A percentile compares a stretch with the other conserved stretches of the same genome.
Conservation (phyloP, 2,329 filamentous ascomycete species). For the Microcera coccophila region DNA sequence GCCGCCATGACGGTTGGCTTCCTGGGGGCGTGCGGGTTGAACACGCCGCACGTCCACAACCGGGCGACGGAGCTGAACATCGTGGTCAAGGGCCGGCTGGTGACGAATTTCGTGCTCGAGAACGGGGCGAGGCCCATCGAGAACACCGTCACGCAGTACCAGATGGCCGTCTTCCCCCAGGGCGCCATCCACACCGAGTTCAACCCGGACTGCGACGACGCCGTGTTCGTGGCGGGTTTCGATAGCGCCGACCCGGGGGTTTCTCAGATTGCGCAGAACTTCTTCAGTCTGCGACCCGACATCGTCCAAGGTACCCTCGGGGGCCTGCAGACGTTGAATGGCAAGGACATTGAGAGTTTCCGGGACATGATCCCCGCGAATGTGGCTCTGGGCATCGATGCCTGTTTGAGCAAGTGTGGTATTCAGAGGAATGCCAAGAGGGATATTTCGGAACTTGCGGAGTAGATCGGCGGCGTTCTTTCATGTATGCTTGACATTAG, state of each 20-base stretch:
- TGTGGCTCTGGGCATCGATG: conserved; percentile 49
- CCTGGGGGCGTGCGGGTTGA: conserved; percentile 48
- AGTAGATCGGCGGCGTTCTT: background rate
- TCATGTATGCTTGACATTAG: background rate
- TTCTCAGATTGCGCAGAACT: conserved; percentile 44
- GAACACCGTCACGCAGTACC: conserved; percentile 37
- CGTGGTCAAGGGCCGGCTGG: conserved; percentile 41
- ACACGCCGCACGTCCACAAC: conserved; percentile 47
- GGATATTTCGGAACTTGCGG: conserved; percentile 8
- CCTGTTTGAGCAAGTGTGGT: conserved; percentile 47
- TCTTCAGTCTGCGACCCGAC: conserved; percentile 41
- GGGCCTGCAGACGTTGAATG: conserved; percentile 34
- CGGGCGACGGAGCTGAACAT: conserved; percentile 47
- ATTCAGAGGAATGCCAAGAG: conserved; percentile 36
- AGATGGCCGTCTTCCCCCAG: conserved; percentile 48
- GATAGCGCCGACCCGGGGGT: conserved; percentile 44
- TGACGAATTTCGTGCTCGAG: conserved; percentile 43
- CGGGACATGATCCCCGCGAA: conserved; percentile 42
- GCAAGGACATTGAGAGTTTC: conserved; percentile 40
- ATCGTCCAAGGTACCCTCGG: conserved; percentile 38
- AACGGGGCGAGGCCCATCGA: conserved; percentile 38
- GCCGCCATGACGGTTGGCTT: conserved; percentile 47
- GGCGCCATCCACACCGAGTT: conserved; percentile 49
- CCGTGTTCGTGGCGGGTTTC: conserved; percentile 48
- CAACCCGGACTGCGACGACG: conserved; percentile 47